Conservation (phyloP, 176 grass and related monocot species). For the Themeda triandra region DNA sequence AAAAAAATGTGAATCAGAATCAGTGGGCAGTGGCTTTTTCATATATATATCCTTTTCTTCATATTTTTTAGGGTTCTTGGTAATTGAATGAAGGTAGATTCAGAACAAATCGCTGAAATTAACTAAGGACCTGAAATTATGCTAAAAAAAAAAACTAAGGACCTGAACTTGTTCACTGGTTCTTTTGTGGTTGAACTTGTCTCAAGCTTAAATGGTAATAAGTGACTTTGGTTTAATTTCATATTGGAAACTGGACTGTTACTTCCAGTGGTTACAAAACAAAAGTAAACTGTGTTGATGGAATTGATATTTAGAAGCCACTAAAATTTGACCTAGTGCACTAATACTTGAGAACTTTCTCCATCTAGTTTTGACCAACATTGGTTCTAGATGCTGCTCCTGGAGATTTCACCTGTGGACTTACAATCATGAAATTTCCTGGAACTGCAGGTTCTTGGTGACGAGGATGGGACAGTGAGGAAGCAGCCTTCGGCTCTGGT, state of each 20-base stretch:
- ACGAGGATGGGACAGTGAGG: slow-evolving; percentile 42
- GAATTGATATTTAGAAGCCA: background rate
- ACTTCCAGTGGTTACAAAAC: background rate
- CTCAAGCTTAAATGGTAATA: background rate
- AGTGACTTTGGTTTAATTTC: background rate
- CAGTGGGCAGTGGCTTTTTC: background rate
- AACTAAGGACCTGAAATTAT: too few species aligned
- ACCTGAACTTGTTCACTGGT: background rate
- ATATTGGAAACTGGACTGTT: background rate
- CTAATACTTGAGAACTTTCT: background rate
- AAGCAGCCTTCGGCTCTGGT: slow-evolving; percentile 43
- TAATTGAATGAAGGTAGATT: background rate
- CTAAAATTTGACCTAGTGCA: background rate
- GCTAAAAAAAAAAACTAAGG: too few species aligned
- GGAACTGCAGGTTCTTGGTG: slow-evolving; percentile 57
- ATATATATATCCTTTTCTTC: background rate
- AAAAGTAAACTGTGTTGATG: background rate
- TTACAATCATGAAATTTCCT: slow-evolving; percentile 1
- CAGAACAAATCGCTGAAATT: background rate
- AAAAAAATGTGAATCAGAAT: background rate
- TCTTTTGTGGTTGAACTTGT: background rate
- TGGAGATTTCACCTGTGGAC: slow-evolving; percentile 13
- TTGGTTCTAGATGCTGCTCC: background rate
- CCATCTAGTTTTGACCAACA: background rate
- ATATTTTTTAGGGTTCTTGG: background rate